These are phyloP conservation scores for Clathrospora elynae DNA, from an alignment of 2,329 filamentous ascomycete genomes.

Conservation along the genomic window DNA sequence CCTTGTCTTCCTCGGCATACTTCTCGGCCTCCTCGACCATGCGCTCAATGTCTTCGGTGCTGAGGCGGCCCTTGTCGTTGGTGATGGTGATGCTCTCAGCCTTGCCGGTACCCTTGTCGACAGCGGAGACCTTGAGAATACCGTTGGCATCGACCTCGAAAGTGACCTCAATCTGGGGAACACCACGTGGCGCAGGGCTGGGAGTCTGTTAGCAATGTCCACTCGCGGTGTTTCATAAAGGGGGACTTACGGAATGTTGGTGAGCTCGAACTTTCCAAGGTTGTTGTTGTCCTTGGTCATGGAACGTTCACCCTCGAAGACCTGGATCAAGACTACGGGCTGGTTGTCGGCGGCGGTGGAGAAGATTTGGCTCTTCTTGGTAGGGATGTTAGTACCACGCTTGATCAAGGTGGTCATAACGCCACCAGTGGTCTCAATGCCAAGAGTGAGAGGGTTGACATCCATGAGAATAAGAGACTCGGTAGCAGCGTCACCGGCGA, in stretches of 20 bases:
- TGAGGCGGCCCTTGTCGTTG: conserved; percentile 98
- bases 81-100: conserved; percentile 97
- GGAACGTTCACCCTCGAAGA: conserved; percentile 90
- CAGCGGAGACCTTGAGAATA: conserved; percentile 94
- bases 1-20: conserved; percentile 99
- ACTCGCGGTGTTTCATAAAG: background rate
- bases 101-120: conserved; percentile 98
- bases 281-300: conserved; percentile 97
- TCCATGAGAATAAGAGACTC: conserved; percentile 90
- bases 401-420: conserved; percentile 97
- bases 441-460: conserved; percentile 92
- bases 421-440: conserved; percentile 96
- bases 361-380: conserved; percentile 97
- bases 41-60: conserved; percentile 95
- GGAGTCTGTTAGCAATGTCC: conserved; percentile 20
- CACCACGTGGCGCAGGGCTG: conserved; percentile 83
- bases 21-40: conserved; percentile 99
- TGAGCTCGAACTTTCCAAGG: conserved; percentile 97
- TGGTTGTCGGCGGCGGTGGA: conserved; percentile 97
- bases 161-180: conserved; percentile 96
- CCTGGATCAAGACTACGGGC: conserved; percentile 91
- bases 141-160: conserved; percentile 99
- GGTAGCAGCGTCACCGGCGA: conserved; percentile 84
- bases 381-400: conserved; percentile 92
- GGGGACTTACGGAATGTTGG: conserved; percentile 72